phyloP scores from a whole-genome alignment of 495 filamentous ascomycete species.

The Glarea lozoyensis region DNA sequence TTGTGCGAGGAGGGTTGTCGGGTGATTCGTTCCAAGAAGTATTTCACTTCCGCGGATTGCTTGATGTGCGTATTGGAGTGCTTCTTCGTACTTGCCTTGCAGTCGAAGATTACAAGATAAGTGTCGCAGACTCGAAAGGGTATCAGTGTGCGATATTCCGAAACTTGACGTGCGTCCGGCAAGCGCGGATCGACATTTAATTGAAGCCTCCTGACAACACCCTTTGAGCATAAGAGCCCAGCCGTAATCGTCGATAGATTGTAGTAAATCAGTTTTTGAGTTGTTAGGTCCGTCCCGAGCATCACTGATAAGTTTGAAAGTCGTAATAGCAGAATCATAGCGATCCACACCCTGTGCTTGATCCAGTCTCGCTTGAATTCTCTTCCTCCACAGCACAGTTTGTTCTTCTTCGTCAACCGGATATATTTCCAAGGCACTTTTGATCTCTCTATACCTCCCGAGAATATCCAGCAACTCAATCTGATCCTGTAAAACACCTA shows the following conservation, averaged over 20 bases:
- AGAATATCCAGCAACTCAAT: constrained; percentile 3
- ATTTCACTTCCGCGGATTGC: constrained; percentile 8
- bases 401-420: neutral
- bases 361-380: constrained; percentile 8
- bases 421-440: neutral
- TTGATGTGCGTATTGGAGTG: constrained; percentile 1
- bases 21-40: constrained; percentile 3
- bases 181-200: constrained; percentile 5
- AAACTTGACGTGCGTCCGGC: neutral
- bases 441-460: constrained; percentile 5
- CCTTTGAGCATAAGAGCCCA: constrained; percentile 8
- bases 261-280: neutral
- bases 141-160: constrained; percentile 2
- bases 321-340: constrained; percentile 7
- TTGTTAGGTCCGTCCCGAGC: neutral
- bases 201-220: constrained; percentile 4
- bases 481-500: constrained; percentile 5
- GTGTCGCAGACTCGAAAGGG: constrained; percentile 5
- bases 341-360: constrained; percentile 4
- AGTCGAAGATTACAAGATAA: constrained; percentile 3
- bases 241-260: constrained; percentile 5
- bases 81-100: constrained; percentile 9
- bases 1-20: constrained; percentile 6
- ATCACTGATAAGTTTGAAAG: constrained; percentile 2
- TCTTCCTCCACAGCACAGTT: constrained; percentile 5